A percentile compares a stretch with the other conserved stretches of the same genome.
Evolutionary conservation across 768 basidiomycete species (phyloP).

Genomic region (Kockovaella imperatae): DNA sequence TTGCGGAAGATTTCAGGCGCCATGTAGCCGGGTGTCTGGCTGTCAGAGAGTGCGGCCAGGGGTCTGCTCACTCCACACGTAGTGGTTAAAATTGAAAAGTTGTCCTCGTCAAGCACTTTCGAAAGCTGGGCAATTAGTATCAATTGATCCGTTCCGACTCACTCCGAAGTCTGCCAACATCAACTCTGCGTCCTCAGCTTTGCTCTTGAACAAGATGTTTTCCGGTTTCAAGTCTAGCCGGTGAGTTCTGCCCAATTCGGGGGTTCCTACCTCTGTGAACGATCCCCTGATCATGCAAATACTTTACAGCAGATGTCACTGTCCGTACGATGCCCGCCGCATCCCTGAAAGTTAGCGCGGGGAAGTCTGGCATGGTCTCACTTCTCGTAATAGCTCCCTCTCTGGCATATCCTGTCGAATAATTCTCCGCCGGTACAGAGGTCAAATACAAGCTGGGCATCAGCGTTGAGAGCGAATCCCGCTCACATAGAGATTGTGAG

Average conservation of each 20-base stretch:
- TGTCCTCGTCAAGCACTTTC: constrained; percentile 82
- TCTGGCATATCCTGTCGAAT: constrained; percentile 97
- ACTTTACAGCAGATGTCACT: constrained; percentile 76
- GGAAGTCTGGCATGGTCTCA: constrained; percentile 44
- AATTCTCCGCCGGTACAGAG: constrained; percentile 95
- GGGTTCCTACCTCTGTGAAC: constrained; percentile 68
- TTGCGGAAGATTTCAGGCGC: constrained; percentile 87
- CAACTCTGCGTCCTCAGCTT: constrained; percentile 82
- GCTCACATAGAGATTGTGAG: constrained; percentile 62
- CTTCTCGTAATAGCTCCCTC: constrained; percentile 94
- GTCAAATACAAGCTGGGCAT: constrained; percentile 76
- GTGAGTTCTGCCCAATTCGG: not conserved
- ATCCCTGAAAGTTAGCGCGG: constrained; percentile 52
- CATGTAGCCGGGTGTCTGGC: constrained; percentile 42
- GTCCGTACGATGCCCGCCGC: constrained; percentile 81
- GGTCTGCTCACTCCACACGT: constrained; percentile 69
- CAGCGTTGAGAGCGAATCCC: not conserved
- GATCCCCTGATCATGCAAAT: constrained; percentile 84
- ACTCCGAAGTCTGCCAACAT: constrained; percentile 97
- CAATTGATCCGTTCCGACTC: constrained; percentile 41
- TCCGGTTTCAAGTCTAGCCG: constrained; percentile 84
- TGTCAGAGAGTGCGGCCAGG: too few species aligned
- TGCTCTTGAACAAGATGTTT: constrained; percentile 87
- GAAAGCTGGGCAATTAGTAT: constrained; percentile 22
- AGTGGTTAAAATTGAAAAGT: constrained; percentile 79